Conservation (phyloP, 306 rosid species). For the Prunus mongolica region DNA sequence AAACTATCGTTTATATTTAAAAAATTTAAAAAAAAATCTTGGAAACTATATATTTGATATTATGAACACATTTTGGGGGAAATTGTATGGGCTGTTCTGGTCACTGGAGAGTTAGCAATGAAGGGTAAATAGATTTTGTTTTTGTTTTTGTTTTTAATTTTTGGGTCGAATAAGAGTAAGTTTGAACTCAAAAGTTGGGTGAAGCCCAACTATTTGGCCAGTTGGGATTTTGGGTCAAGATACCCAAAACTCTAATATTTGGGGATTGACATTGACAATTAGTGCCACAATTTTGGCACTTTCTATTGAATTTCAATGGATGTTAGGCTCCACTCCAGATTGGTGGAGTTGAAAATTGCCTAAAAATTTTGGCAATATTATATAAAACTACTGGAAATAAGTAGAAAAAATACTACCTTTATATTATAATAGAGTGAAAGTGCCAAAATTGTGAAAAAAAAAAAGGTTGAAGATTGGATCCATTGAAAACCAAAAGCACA, state of each 20-base stretch:
- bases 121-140: background rate
- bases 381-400: background rate
- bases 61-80: too few relatives aligned
- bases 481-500: too few relatives aligned
- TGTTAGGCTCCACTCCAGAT: background rate
- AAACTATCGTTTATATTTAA: fast-evolving
- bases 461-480: too few relatives aligned
- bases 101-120: background rate
- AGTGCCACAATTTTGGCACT: background rate
- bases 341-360: too few relatives aligned
- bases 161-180: too few relatives aligned
- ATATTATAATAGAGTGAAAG: too few relatives aligned
- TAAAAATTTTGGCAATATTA: background rate
- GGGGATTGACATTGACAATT: background rate
- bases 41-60: background rate
- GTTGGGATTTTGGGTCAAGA: background rate
- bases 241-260: background rate
- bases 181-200: background rate
- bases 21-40: background rate
- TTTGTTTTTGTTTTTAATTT: too few relatives aligned
- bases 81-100: background rate
- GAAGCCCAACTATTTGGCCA: background rate
- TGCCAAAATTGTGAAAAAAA: too few relatives aligned
- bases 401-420: background rate
- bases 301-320: background rate